These are phyloP conservation scores for Thraustochytrium sp. DNA, from an alignment of 352 stramenopile genomes.

Conservation along the genomic window DNA sequence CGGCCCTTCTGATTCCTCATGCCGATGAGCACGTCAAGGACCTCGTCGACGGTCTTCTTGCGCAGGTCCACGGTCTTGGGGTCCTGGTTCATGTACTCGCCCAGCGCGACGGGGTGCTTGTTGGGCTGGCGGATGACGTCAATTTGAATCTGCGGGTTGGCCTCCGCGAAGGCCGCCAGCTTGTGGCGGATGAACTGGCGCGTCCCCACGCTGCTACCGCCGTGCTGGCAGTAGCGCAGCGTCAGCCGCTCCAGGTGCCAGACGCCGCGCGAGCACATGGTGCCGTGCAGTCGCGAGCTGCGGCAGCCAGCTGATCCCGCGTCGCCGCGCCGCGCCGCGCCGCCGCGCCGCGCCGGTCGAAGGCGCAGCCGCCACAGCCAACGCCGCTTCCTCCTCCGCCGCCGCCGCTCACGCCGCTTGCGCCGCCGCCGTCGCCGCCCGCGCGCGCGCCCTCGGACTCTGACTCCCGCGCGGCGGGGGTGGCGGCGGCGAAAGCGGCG, in stretches of 20 bases:
- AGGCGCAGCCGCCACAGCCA: no score
- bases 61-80: slow-evolving; percentile 5
- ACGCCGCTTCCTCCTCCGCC: no score
- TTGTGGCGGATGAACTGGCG: slow-evolving; percentile 11
- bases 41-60: neutral
- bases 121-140: neutral
- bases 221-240: slow-evolving; percentile 8
- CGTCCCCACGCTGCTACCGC: slow-evolving; percentile 28
- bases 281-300: neutral
- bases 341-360: no score
- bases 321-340: no score
- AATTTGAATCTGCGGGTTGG: neutral
- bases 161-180: neutral
- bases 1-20: neutral
- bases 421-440: no score
- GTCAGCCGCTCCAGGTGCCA: slow-evolving; percentile 24
- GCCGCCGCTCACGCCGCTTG: no score
- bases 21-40: neutral
- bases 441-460: no score
- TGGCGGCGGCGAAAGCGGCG: no score
- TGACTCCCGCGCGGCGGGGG: no score
- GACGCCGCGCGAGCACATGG: neutral
- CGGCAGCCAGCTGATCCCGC: no score
- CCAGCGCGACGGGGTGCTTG: slow-evolving; percentile 7
- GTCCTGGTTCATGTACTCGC: neutral